Percentiles rank a stretch among this genome's conserved stretches.
Evolutionary conservation across 176 grass and related monocot genomes (phyloP).

Genomic region (Carex kokanica): DNA sequence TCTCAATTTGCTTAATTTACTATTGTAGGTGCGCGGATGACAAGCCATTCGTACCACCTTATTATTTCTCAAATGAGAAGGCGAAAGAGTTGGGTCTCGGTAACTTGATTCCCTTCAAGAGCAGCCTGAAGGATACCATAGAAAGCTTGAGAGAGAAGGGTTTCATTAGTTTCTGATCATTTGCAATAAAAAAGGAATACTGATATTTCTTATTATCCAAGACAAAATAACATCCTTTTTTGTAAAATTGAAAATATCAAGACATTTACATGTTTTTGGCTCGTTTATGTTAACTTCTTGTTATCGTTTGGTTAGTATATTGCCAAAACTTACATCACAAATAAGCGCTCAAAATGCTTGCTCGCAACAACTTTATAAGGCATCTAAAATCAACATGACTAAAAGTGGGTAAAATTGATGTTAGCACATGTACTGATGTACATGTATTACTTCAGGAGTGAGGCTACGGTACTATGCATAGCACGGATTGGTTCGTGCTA

Average conservation of each 20-base stretch:
- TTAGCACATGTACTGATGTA: too few relatives aligned
- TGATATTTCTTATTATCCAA: background rate
- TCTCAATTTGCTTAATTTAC: background rate
- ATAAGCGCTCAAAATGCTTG: too few relatives aligned
- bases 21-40: constrained; percentile 25
- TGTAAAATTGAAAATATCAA: background rate
- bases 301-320: too few relatives aligned
- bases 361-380: too few relatives aligned
- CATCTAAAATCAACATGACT: too few relatives aligned
- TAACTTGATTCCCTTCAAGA: constrained; percentile 24
- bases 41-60: constrained; percentile 17
- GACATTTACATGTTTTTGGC: background rate
- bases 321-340: too few relatives aligned
- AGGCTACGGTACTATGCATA: too few relatives aligned
- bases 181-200: background rate
- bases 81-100: constrained; percentile 18
- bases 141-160: constrained; percentile 38
- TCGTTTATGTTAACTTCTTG: background rate
- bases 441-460: too few relatives aligned
- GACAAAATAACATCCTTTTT: constrained; percentile 41
- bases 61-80: constrained; percentile 16
- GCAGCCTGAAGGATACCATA: constrained; percentile 22
- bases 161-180: constrained; percentile 23
- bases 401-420: too few relatives aligned
- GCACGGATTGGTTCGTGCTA: too few relatives aligned